Evolutionary conservation across 306 rosid species (phyloP).

Genomic region (Glycyrrhiza uralensis): DNA sequence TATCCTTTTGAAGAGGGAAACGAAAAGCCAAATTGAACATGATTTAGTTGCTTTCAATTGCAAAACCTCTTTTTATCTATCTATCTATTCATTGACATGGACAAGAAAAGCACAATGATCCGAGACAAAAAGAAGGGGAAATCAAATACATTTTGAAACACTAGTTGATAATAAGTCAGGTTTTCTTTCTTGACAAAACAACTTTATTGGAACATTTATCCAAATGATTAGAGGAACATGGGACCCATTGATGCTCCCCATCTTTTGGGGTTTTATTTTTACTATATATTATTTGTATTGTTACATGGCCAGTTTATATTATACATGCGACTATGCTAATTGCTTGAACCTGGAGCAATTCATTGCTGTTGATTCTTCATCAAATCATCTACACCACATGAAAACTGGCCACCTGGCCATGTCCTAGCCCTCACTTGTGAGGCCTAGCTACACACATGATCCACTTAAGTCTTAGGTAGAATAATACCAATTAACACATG

Average conservation of each 20-base stretch:
- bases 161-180: constrained; percentile 9
- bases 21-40: constrained; percentile 1
- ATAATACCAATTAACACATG: not conserved
- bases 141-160: not conserved
- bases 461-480: not conserved
- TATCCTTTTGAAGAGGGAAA: not conserved
- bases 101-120: constrained; percentile 19
- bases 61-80: not conserved
- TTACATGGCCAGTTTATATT: not conserved
- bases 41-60: not conserved
- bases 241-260: constrained; percentile 9
- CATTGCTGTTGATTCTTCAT: too few species aligned
- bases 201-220: constrained; percentile 11
- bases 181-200: constrained; percentile 25
- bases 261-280: not conserved
- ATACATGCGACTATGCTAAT: not conserved
- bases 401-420: not conserved
- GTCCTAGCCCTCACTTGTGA: too few species aligned
- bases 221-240: constrained; percentile 1
- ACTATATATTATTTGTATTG: not conserved
- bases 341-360: too few species aligned
- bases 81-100: not conserved
- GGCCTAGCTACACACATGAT: not conserved
- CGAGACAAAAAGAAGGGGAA: constrained; percentile 13
- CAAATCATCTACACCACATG: not conserved